Base-by-base conservation (phyloP, 2,329 filamentous ascomycete genomes). In the Capronia coronata region DNA sequence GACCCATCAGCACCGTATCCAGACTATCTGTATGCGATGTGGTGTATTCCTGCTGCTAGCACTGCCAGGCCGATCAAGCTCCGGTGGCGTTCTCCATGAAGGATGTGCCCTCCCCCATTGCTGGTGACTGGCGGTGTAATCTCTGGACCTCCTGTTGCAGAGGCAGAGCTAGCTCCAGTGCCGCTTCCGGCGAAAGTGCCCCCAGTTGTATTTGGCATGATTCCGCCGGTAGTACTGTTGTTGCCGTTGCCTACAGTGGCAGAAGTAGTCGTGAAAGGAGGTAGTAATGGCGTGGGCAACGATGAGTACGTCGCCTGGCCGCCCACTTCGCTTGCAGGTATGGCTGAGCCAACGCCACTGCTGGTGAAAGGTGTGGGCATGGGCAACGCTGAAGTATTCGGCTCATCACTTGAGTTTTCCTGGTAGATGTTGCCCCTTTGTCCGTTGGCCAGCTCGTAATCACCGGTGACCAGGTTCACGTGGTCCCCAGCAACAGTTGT, bases 361-460 rank as follows among this genome's bases (percentile, higher is more conserved):
- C 65, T 70, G 0, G 73, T 76, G 52, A 64, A 75, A 37, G 72
- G 71, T 1, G 66, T 66, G 3, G 73, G 72, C 7, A 75, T 65
- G 7, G 65, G 62, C 14, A 75, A 58, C 0, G 67, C 72, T 1
- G 68, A 63, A 1, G 69, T 72, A 49, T 75, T 70, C 1, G 73
- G 72, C 52, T 68, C 70, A 1, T 61, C 57, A 2, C 64, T 56
- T 23, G 65, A 59, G 35, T 59, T 52, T 16, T 44, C 45, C 3
- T 64, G 60, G 55, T 76, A 77, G 21, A 77, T 70, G 49, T 75
- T 72, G 19, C 72, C 72, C 1, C 52, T 65, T 14, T 64, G 57
- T 6, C 69, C 67, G 50, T 66, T 59, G 2, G 59, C 49, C 23
- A 69, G 60, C 10, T 65, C 69, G 60, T 71, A 76, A 23, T 68